Evolutionary conservation across 1,139 yeast species (phyloP), one percentile per base, ranked within the genome.

Genomic region (Geotrichum candidum): DNA sequence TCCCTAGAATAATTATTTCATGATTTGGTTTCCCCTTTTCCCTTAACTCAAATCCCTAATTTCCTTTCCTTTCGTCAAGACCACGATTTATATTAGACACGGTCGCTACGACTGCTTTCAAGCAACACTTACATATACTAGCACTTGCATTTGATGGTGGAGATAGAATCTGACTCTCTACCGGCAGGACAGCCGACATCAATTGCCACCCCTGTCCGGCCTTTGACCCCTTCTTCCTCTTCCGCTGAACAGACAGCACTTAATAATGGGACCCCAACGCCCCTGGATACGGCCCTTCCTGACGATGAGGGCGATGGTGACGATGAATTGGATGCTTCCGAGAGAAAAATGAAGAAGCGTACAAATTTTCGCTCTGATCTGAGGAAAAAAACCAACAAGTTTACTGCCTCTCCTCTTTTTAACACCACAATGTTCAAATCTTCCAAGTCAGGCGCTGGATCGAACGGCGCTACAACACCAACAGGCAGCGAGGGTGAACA

Each of bases 341-440:
- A 55, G 25, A 53, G 25, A 15, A 35, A 45, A 29, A 25, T 22
- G 25, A 29, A n/a, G 46, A 54, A 41, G 51, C 50, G 51, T 6
- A 48, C 50, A 27, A 55, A 41, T 13, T 31, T 55, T 27, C 51
- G 50, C 53, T 33, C 58, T 6, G 58, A 55, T 18, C 48, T 55
- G 48, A 55, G 50, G 31, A 55, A 55, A 25, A 55, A 55, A 38
- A 51, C 57, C 7, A 51, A 45, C 41, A 54, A 46, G 29, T 35
- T 55, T 23, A 15, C 56, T 15, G 48, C 58, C 23, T 29, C 52
- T 9, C 58, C 45, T 23, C 23, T 55, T 11, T 55, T 55, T 35
- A 55, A 55, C 38, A 48, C 58, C 5, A 41, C 45, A n/a, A 55
- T 55, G n/a, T 55, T 55, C 31, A 48, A 53, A 29, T 55, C 53